These are phyloP conservation scores for Petrea volubilis DNA, from an alignment of 257 asterid species.

Conservation along the genomic window DNA sequence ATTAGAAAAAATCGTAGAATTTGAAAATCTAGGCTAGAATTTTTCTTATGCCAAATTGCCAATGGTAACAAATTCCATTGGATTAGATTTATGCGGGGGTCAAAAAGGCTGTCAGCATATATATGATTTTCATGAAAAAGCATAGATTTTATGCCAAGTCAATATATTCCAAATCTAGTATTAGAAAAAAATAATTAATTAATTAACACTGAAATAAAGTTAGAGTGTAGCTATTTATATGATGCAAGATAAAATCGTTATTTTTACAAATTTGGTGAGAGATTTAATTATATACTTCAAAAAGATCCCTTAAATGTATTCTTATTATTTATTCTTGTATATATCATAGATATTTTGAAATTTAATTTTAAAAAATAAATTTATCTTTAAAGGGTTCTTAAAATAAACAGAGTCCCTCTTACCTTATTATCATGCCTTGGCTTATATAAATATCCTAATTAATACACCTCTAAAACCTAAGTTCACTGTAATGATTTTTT, in stretches of 20 bases:
- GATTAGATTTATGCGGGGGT: constrained; percentile 39
- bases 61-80: constrained; percentile 32
- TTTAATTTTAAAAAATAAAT: too few relatives aligned
- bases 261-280: neutral
- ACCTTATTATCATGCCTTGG: too few relatives aligned
- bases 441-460: too few relatives aligned
- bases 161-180: constrained; percentile 20
- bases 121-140: constrained; percentile 22
- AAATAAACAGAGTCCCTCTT: too few relatives aligned
- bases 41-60: neutral
- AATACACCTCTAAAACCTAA: too few relatives aligned
- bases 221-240: neutral
- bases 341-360: too few relatives aligned
- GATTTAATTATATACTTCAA: neutral
- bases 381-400: too few relatives aligned
- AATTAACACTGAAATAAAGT: neutral
- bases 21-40: constrained; percentile 2
- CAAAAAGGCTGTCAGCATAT: constrained; percentile 30
- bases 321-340: too few relatives aligned
- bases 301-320: too few relatives aligned
- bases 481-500: too few relatives aligned
- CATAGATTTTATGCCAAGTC: constrained; percentile 24
- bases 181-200: neutral
- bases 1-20: neutral
- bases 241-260: neutral